These are phyloP conservation scores for Solanum clarkiae DNA, from an alignment of 257 asterid genomes.

Conservation along the genomic window DNA sequence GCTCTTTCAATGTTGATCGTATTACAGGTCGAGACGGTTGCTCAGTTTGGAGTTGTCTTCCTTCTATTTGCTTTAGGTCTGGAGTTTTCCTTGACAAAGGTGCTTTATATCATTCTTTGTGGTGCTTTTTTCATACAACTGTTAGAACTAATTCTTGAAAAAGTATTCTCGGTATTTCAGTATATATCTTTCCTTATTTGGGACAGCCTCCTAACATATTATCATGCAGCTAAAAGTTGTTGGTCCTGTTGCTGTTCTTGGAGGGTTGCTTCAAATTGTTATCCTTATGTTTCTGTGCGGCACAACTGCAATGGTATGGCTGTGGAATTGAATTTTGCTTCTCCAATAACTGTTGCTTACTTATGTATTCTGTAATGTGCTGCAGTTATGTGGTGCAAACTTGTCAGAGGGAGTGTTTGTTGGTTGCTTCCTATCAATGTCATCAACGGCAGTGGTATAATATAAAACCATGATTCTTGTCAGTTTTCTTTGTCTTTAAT, in stretches of 20 bases:
- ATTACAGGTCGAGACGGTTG: conserved; percentile 88
- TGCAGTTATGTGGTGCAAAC: conserved; percentile 83
- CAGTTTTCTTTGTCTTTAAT: neutral
- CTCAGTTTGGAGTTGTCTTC: conserved; percentile 96
- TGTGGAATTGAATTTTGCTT: conserved; percentile 1
- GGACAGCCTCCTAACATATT: conserved; percentile 6
- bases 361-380: conserved; percentile 3
- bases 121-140: neutral
- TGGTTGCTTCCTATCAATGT: conserved; percentile 94
- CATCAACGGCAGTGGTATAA: conserved; percentile 92
- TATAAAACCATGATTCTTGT: neutral
- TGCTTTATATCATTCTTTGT: conserved; percentile 3
- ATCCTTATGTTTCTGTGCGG: conserved; percentile 62
- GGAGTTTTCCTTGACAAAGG: conserved; percentile 90
- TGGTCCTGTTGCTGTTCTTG: conserved; percentile 89
- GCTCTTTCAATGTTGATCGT: neutral
- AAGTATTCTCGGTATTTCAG: neutral
- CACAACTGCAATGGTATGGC: conserved; percentile 55
- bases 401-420: conserved; percentile 87
- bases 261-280: conserved; percentile 81
- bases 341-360: neutral
- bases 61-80: conserved; percentile 93
- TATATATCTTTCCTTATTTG: neutral
- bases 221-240: conserved; percentile 79
- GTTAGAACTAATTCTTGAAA: neutral